These are phyloP conservation scores for Croton setiger DNA, from an alignment of 441 rosid genomes.

Conservation along the genomic window DNA sequence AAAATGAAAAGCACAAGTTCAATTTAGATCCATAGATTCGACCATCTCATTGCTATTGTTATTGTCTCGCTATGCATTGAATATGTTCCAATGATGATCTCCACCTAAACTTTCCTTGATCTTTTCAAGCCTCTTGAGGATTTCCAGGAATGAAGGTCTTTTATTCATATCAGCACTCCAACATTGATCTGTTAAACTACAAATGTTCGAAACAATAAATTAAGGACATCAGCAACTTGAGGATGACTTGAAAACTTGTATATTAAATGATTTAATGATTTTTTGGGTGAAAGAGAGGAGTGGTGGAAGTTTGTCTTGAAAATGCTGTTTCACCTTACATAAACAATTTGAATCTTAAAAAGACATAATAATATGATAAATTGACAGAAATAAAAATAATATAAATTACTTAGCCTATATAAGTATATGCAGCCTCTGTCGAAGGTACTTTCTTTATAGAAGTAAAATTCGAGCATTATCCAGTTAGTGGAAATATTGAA, in stretches of 20 bases:
- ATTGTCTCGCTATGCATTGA: slow-evolving; percentile 41
- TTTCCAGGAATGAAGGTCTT: slow-evolving; percentile 90
- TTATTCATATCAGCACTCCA: slow-evolving; percentile 87
- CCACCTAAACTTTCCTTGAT: slow-evolving; percentile 63
- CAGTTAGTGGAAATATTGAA: not conserved
- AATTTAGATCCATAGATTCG: slow-evolving; percentile 16
- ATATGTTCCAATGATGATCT: slow-evolving; percentile 84
- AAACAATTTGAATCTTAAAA: not conserved
- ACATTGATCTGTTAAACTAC: slow-evolving; percentile 71
- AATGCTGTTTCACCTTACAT: not conserved
- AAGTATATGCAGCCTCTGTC: not conserved
- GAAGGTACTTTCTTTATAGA: not conserved
- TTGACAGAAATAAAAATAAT: not conserved
- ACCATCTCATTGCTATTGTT: slow-evolving; percentile 5
- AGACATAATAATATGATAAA: not conserved
- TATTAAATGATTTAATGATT: not conserved
- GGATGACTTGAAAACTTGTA: not conserved
- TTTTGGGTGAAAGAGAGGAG: not conserved
- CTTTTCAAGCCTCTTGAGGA: slow-evolving; percentile 90
- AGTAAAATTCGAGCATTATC: not conserved
- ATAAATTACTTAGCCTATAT: not conserved
- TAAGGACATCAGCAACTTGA: slow-evolving; percentile 14
- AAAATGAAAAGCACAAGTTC: slow-evolving; percentile 15
- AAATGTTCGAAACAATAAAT: slow-evolving; percentile 20
- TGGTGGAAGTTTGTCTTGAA: not conserved